Base-by-base conservation (phyloP, 2,329 filamentous ascomycete genomes). In the Diaporthe sp. region DNA sequence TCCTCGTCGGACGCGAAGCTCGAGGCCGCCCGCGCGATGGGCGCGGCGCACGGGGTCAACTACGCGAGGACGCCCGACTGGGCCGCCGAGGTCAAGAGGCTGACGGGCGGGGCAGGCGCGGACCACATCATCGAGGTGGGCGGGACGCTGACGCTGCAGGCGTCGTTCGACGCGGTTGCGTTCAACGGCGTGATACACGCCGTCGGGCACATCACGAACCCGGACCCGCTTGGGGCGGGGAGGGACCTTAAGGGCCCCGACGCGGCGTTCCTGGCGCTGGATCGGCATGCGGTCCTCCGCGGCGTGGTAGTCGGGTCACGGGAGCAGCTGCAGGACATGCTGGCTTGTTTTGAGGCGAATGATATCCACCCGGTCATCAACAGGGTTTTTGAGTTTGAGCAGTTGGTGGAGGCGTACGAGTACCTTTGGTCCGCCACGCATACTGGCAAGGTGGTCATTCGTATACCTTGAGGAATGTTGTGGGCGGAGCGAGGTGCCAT, bases 81-180 rank as follows among this genome's bases (percentile, higher is more conserved):
- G 2, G 78, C 76, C 0, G 80, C 79, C 2, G 80, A 79, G 10
- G 80, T 83, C 3, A 79, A 78, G 73, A 65, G 60, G 28, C 75
- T 79, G 2, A 83, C 81, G 0, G 76, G 60, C 22, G 78, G 80
- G 4, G 22, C 61, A 7, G 80, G 79, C 4, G 81, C 76, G 8
- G 88, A 91, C 81, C 83, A 89, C 57, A 86, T 92, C 67, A 85
- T 91, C 75, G 90, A 91, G 78, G 87, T 85, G 53, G 89, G 88
- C 39, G 89, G 89, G 3, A 84, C 87, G 6, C 80, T 84, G 70
- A 91, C 89, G 2, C 80, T 91, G 37, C 83, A 83, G 55, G 87
- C 88, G 81, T 89, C 87, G 3, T 88, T 91, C 78, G 84, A 86
- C 49, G 87, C 86, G 71, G 83, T 91, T 5, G 85, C 87, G 1